phyloP scores from a whole-genome alignment of 768 basidiomycete species.

The Cyclocybe cylindracea region DNA sequence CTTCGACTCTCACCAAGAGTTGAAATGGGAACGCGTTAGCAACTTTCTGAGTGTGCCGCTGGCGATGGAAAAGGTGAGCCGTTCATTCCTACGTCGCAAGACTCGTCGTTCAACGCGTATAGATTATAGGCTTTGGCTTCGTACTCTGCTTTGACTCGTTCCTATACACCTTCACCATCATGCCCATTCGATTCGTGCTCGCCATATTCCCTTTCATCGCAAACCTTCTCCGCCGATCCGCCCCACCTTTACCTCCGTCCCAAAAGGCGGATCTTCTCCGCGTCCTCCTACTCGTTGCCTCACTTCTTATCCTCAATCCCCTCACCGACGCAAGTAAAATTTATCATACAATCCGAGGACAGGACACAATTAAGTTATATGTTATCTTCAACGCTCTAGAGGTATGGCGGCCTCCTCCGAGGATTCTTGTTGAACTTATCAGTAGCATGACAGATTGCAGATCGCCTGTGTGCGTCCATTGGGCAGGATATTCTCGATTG shows the following conservation, averaged over 20 bases:
- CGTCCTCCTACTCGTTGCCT: slow-evolving; percentile 69
- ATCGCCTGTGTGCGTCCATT: slow-evolving; percentile 91
- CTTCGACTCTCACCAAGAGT: slow-evolving; percentile 90
- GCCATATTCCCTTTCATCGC: slow-evolving; percentile 58
- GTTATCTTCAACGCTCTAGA: slow-evolving; percentile 99
- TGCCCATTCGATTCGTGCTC: slow-evolving; percentile 83
- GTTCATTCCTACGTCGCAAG: not conserved
- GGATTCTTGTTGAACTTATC: slow-evolving; percentile 3
- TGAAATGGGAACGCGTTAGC: slow-evolving; percentile 95
- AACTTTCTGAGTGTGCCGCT: slow-evolving; percentile 93
- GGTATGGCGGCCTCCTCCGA: slow-evolving; percentile 46
- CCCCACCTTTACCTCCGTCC: slow-evolving; percentile 71
- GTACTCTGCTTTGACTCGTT: slow-evolving; percentile 95
- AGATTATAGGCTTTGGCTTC: slow-evolving; percentile 93
- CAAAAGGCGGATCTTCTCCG: slow-evolving; percentile 95
- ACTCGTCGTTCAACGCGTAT: not conserved
- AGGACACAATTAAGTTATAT: slow-evolving; percentile 98
- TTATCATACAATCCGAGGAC: slow-evolving; percentile 95
- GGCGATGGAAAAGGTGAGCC: slow-evolving; percentile 88
- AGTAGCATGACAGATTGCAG: slow-evolving; percentile 71
- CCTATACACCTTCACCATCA: slow-evolving; percentile 96
- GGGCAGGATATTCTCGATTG: slow-evolving; percentile 98
- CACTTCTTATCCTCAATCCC: slow-evolving; percentile 73
- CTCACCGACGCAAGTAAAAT: slow-evolving; percentile 96
- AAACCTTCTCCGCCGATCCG: slow-evolving; percentile 50